Evolutionary conservation across 1,139 yeast genomes (phyloP).

Genomic region (Meyerozyma athensensis): DNA sequence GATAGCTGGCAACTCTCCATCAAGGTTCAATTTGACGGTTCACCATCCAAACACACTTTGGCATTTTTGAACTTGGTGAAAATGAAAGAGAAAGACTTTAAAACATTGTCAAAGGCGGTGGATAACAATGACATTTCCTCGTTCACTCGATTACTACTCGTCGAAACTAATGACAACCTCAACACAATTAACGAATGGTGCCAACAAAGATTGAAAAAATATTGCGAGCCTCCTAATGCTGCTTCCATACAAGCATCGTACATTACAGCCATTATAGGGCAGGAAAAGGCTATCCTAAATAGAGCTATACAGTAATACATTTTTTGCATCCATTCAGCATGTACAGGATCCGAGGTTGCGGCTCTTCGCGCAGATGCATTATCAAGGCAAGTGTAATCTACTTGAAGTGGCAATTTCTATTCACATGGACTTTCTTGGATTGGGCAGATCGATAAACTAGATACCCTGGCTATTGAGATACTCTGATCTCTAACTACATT

Average conservation of each 20-base stretch:
- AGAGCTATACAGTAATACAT: neutral
- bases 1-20: slow-evolving; percentile 37
- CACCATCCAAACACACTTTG: slow-evolving; percentile 33
- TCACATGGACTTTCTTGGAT: too few relatives aligned
- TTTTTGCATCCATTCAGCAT: neutral
- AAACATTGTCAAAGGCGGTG: slow-evolving; percentile 13
- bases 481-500: neutral
- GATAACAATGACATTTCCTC: slow-evolving; percentile 4
- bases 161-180: slow-evolving; percentile 7
- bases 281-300: neutral
- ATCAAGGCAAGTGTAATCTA: neutral
- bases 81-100: slow-evolving; percentile 15
- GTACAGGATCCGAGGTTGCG: neutral
- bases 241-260: neutral
- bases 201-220: slow-evolving; percentile 12
- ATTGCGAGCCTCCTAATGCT: slow-evolving; percentile 5
- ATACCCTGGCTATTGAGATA: too few relatives aligned
- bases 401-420: too few relatives aligned
- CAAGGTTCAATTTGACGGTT: slow-evolving; percentile 28
- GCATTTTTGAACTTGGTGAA: slow-evolving; percentile 20
- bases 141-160: slow-evolving; percentile 8
- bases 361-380: neutral
- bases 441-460: too few relatives aligned
- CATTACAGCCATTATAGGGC: neutral
- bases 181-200: slow-evolving; percentile 16